phyloP scores from a whole-genome alignment of 208 protist genomes.

The Phytomonas sp. region DNA sequence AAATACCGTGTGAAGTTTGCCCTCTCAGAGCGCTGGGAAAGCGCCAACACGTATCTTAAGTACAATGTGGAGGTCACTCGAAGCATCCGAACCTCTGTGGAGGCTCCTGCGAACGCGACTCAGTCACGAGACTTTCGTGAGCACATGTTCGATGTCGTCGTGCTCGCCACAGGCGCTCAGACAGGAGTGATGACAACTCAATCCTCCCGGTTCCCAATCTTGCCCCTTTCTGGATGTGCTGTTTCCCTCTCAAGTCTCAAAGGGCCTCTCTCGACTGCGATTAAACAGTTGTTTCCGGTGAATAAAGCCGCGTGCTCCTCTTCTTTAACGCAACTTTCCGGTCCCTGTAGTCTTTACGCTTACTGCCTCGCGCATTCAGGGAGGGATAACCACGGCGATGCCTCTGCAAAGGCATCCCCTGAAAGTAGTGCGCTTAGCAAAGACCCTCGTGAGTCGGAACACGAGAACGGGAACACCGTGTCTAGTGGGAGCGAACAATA shows the following conservation, averaged over 20 bases:
- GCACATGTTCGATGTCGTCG: conserved; percentile 60
- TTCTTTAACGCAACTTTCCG: conserved; percentile 19
- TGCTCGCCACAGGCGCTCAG: conserved; percentile 53
- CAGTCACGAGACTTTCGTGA: conserved; percentile 9
- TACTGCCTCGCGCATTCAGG: conserved; percentile 7
- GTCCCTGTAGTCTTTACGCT: conserved; percentile 28
- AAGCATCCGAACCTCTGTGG: conserved; percentile 43
- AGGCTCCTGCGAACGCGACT: conserved; percentile 11
- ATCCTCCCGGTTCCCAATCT: conserved; percentile 54
- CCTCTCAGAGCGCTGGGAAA: conserved; percentile 42
- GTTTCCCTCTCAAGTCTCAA: conserved; percentile 20
- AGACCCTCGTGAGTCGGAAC: no score
- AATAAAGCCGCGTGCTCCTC: background rate
- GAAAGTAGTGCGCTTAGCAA: no score
- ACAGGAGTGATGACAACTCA: conserved; percentile 48
- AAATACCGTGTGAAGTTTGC: conserved; percentile 51
- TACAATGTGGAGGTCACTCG: conserved; percentile 52
- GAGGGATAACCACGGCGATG: no score
- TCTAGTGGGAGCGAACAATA: background rate
- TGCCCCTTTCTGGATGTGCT: conserved; percentile 47
- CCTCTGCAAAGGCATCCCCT: no score
- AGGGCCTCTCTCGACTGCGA: conserved; percentile 15
- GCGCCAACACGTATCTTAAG: conserved; percentile 42
- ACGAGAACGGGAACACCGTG: background rate
- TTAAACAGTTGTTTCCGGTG: conserved; percentile 19